Conservation (phyloP, 257 asterid species). For the Ocimum tenuiflorum region DNA sequence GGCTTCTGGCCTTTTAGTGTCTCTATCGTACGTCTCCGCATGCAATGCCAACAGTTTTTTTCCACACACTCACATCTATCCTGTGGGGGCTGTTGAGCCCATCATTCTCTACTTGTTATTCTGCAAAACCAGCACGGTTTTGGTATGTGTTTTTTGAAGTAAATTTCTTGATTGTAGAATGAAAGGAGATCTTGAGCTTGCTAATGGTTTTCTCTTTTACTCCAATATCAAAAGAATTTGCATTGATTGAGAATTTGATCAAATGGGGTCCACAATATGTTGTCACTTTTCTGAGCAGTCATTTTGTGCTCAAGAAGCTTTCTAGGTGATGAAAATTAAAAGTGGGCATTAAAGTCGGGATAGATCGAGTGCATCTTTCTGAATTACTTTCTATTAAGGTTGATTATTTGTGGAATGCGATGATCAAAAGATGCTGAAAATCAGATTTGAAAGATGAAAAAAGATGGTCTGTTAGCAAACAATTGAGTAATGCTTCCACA, state of each 20-base stretch:
- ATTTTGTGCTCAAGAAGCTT: neutral
- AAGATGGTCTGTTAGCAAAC: too few species aligned
- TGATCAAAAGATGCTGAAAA: neutral
- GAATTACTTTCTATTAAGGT: neutral
- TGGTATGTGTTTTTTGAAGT: neutral
- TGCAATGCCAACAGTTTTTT: neutral
- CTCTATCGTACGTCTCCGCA: constrained; percentile 7
- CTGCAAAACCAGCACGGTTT: neutral
- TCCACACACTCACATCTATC: neutral
- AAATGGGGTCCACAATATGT: constrained; percentile 22
- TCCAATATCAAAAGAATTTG: constrained; percentile 8
- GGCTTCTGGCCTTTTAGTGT: neutral
- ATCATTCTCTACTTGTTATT: neutral
- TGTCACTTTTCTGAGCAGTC: constrained; percentile 22
- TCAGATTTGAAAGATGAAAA: too few species aligned
- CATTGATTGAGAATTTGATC: constrained; percentile 17
- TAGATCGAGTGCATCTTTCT: neutral
- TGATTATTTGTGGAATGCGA: neutral
- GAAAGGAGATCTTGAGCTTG: too few species aligned
- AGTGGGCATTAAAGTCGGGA: neutral
- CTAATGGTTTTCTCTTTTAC: too few species aligned
- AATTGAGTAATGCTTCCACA: too few species aligned
- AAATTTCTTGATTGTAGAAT: too few species aligned
- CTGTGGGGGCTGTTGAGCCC: neutral
- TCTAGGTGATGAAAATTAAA: constrained; percentile 17